Conservation (phyloP, 2,329 filamentous ascomycete species). For the Trichoderma gracile region DNA sequence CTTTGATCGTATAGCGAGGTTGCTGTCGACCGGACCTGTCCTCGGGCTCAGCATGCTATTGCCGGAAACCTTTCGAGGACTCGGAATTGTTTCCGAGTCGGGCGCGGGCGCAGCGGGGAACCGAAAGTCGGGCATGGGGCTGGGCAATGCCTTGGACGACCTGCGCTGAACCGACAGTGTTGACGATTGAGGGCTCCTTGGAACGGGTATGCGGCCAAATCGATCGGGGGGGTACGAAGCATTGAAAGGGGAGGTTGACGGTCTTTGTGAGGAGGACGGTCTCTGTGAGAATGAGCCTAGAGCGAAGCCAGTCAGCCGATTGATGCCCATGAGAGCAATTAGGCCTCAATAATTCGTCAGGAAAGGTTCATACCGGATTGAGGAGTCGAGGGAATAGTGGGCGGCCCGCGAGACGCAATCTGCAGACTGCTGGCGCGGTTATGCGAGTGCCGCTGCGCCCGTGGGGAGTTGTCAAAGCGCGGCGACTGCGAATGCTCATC, state of each 20-base stretch:
- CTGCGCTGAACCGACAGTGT: constrained; percentile 39
- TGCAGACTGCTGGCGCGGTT: constrained; percentile 80
- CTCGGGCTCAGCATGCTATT: constrained; percentile 47
- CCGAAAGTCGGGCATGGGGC: constrained; percentile 56
- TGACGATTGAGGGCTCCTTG: constrained; percentile 51
- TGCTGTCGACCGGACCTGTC: constrained; percentile 38
- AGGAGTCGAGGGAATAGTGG: constrained; percentile 48
- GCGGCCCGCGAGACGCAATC: constrained; percentile 48
- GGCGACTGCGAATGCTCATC: constrained; percentile 49
- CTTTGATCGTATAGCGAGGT: constrained; percentile 44
- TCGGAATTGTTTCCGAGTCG: constrained; percentile 38
- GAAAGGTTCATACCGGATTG: constrained; percentile 40
- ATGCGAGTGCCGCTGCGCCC: constrained; percentile 60
- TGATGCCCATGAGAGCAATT: neutral
- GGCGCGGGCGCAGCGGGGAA: constrained; percentile 54
- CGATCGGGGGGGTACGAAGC: constrained; percentile 56
- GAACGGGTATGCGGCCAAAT: constrained; percentile 44
- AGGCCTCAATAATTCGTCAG: neutral
- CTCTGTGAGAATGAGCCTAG: constrained; percentile 37
- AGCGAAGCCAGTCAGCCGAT: constrained; percentile 14
- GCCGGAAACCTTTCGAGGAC: constrained; percentile 36
- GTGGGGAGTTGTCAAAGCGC: constrained; percentile 44
- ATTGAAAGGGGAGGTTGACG: constrained; percentile 55
- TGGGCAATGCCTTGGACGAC: constrained; percentile 46
- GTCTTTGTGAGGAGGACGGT: constrained; percentile 47